Evolutionary conservation across 495 filamentous ascomycete species (phyloP).

Genomic region (Neurospora sp.): DNA sequence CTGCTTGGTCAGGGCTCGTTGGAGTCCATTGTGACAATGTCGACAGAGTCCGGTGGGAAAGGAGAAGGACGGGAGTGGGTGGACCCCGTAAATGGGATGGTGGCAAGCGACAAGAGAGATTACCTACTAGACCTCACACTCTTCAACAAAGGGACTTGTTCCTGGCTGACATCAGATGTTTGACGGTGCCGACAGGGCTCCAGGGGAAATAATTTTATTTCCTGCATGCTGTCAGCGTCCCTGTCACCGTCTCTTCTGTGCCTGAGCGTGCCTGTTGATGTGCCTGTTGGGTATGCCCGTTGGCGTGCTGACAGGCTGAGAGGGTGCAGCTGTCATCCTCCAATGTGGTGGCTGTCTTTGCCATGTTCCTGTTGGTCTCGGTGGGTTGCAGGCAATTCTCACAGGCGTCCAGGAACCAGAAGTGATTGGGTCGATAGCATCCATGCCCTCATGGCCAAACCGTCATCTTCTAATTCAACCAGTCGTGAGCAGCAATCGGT

Average conservation of each 20-base stretch:
- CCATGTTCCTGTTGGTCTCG: not conserved
- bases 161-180: not conserved
- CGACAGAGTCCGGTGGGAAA: not conserved
- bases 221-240: not conserved
- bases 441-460: not conserved
- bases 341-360: not conserved
- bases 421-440: not conserved
- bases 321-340: not conserved
- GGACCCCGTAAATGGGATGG: not conserved
- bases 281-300: not conserved
- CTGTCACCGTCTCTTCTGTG: not conserved
- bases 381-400: not conserved
- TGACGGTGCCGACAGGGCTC: not conserved
- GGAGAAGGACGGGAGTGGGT: not conserved
- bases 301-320: not conserved
- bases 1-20: not conserved
- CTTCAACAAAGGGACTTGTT: not conserved
- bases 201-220: not conserved
- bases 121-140: not conserved
- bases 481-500: not conserved
- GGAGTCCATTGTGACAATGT: not conserved
- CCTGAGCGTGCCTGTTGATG: not conserved
- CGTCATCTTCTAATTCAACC: not conserved
- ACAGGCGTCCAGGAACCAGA: not conserved
- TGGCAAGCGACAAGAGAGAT: not conserved